Evolutionary conservation across 1,139 yeast species (phyloP), one percentile per base, ranked within the genome.

Genomic region (Diutina scorzettiae): DNA sequence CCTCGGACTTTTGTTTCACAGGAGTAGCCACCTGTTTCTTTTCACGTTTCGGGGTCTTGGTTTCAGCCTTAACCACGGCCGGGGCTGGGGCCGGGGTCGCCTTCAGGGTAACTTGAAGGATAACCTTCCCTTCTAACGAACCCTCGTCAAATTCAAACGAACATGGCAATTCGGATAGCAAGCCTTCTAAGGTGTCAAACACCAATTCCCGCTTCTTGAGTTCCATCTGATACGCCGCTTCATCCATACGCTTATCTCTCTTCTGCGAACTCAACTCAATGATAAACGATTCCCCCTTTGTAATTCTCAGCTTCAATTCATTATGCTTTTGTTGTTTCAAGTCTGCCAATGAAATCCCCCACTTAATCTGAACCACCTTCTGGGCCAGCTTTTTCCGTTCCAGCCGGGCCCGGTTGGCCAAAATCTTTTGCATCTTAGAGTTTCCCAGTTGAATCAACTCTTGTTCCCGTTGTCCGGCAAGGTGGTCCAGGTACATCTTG

Each of bases 341-440:
- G 51, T 69, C 74, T 36, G 66, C 57, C 16, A 56, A 45, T 46
- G 66, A 64, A 36, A 69, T 68, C 41, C 57, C 56, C 73, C 73
- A 69, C 19, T 60, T 55, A 7, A 68, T 49, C 5, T 58, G 52
- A 23, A 67, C 48, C 5, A 58, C 49, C 47, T 63, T 67, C n/a
- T 62, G 54, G 2, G 69, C 60, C 1, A 65, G 57, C 45, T 61
- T 63, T 47, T 64, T 67, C 55, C 57, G 60, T 41, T 63, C 67
- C 1, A 59, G 58, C 40, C 52, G 57, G 34, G 58, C 57, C 32
- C 67, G 53, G 46, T 53, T 63, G 24, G 51, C 53, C 4, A 59
- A 48, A 0, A 60, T 62, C 41, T 53, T 57, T 42, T 54, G 50
- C 2, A 68, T 66, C 16, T 62, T 54, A 1, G 50, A 43, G 42